Base-by-base conservation (phyloP, 2,329 filamentous ascomycete species). In the Calonectria ilicicola region DNA sequence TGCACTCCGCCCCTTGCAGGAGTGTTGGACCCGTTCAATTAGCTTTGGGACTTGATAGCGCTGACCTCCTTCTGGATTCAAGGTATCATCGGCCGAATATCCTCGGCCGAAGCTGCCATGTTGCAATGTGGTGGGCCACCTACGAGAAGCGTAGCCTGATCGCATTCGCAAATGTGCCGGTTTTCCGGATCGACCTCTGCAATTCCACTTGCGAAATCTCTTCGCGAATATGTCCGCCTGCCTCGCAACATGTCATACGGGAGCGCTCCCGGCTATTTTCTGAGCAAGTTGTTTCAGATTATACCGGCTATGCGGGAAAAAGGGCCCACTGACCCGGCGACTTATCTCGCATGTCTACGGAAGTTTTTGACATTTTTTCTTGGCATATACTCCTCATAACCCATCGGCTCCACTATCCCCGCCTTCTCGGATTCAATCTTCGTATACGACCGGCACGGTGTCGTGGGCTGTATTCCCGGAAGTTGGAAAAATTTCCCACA, bases 401-500 rank as follows among this genome's bases (percentile, higher is more conserved):
- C 92, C 1, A 87, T 90, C 17, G 86, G 91, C 0, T 89, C 90
- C 0, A 86, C 91, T 51, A 83, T 87, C 15, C 83, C 85, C 26
- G 89, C 93, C 8, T 84, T 94, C 82, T 86, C 38, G 86, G 85
- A 1, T 81, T 93, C 3, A 88, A 84, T 38, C 83, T 93, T 32
- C 85, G 85, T 1, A 88, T 93, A 63, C 82, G 86, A 35, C 85
- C 90, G 0, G 89, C 90, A 1, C 86, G 90, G 62, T 92, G 92
- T 77, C 88, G 86, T 74, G 91, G 90, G 0, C 83, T 14, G 91
- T 91, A 0, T 89, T 91, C 10, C 91, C 89, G 0, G 92, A 91
- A 2, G 89, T 91, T 0, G 91, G 91, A 0, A 93, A 93, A 93
- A 78, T 92, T 90, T 0, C 93, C 91, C 19, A 89, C 46, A 86